Evolutionary conservation across 2,329 filamentous ascomycete genomes (phyloP).

Genomic region (Fusarium sp.): DNA sequence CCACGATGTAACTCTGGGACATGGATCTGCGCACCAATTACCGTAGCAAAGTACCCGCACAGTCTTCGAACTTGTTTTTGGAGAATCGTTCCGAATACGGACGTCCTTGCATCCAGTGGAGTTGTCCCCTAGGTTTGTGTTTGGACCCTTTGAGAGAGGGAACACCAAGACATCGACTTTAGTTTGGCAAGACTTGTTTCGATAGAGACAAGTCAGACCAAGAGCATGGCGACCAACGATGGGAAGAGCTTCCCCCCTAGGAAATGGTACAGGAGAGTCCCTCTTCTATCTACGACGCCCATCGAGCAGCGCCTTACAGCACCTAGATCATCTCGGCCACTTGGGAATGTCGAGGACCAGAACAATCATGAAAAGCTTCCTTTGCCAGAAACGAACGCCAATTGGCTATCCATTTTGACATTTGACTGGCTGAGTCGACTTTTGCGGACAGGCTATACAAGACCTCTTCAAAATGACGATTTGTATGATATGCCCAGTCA

Average conservation of each 20-base stretch:
- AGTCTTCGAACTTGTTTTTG: not conserved
- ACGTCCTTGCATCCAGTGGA: not conserved
- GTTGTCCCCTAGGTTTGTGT: not conserved
- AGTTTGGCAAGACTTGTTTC: not conserved
- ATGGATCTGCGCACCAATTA: not conserved
- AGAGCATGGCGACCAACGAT: slow-evolving; percentile 42
- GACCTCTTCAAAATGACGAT: slow-evolving; percentile 26
- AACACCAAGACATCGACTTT: not conserved
- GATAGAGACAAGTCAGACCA: not conserved
- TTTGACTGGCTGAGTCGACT: slow-evolving; percentile 25
- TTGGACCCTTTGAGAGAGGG: not conserved
- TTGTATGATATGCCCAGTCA: slow-evolving; percentile 28
- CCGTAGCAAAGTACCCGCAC: not conserved
- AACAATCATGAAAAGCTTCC: slow-evolving; percentile 2
- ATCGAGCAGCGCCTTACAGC: slow-evolving; percentile 14
- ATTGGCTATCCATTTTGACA: slow-evolving; percentile 26
- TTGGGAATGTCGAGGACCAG: slow-evolving; percentile 15
- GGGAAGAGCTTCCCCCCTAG: slow-evolving; percentile 46
- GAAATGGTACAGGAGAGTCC: slow-evolving; percentile 51
- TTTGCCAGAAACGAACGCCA: slow-evolving; percentile 16
- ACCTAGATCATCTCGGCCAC: slow-evolving; percentile 6
- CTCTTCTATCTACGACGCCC: slow-evolving; percentile 44
- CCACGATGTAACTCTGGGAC: not conserved
- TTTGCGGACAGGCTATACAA: slow-evolving; percentile 24
- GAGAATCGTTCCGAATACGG: slow-evolving; percentile 1